Percentiles rank a stretch among this genome's conserved stretches.
These are phyloP conservation scores for Sarocladiaceae sp. DNA, from an alignment of 2,329 filamentous ascomycete genomes.

Conservation along the genomic window DNA sequence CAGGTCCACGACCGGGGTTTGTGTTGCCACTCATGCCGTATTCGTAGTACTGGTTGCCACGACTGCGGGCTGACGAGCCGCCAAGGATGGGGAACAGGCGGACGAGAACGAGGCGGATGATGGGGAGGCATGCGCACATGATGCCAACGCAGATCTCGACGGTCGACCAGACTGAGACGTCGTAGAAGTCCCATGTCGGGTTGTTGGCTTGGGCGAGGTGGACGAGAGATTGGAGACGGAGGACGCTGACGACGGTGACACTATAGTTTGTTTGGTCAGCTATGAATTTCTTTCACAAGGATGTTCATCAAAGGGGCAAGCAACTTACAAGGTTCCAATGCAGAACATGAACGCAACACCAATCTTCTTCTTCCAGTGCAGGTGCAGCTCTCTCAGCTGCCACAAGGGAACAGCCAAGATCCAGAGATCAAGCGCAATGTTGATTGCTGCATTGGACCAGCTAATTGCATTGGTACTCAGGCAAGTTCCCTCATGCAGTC, in stretches of 20 bases:
- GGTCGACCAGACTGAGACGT: conserved; percentile 17
- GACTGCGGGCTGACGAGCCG: not conserved
- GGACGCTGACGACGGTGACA: conserved; percentile 19
- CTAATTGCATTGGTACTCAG: conserved; percentile 39
- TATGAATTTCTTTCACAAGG: not conserved
- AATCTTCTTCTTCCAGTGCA: conserved; percentile 40
- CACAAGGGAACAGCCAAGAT: conserved; percentile 43
- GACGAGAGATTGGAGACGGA: conserved; percentile 17
- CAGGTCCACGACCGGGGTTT: not conserved
- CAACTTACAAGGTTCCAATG: conserved; percentile 8
- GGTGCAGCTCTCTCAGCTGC: conserved; percentile 30
- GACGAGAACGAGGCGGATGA: conserved; percentile 16
- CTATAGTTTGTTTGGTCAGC: conserved; percentile 10
- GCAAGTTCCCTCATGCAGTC: conserved; percentile 38
- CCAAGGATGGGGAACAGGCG: conserved; percentile 13
- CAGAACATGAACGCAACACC: conserved; percentile 15
- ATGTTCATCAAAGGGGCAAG: too few relatives aligned
- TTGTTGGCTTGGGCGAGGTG: conserved; percentile 13
- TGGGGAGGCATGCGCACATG: conserved; percentile 20
- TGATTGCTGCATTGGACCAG: conserved; percentile 44
- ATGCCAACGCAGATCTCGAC: conserved; percentile 20
- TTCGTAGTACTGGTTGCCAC: conserved; percentile 9
- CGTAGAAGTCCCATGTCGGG: conserved; percentile 16
- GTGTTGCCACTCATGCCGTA: not conserved
- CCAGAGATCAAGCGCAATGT: conserved; percentile 43